Percentiles rank a stretch among this genome's conserved stretches.
These are phyloP conservation scores for Nemania sp. DNA, from an alignment of 2,329 filamentous ascomycete species.

Conservation along the genomic window DNA sequence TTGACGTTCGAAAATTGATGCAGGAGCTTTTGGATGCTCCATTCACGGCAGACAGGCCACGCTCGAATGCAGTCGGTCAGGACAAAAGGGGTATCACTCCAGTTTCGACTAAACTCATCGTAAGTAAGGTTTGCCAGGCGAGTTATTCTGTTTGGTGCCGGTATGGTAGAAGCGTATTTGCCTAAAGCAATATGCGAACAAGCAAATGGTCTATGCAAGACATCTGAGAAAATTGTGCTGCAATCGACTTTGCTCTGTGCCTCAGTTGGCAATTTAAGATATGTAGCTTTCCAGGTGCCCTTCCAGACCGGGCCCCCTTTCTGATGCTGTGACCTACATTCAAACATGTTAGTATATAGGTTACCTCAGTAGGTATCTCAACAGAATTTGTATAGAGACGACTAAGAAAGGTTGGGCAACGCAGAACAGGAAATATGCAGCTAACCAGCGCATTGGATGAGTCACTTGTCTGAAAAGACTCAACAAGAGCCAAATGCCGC, in stretches of 20 bases:
- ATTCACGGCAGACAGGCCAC: slow-evolving; percentile 78
- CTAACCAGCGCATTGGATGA: background rate
- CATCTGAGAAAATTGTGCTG: slow-evolving; percentile 82
- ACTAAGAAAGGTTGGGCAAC: background rate
- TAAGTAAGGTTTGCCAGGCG: slow-evolving; percentile 70
- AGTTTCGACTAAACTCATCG: slow-evolving; percentile 72
- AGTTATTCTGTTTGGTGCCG: slow-evolving; percentile 70
- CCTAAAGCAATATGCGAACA: slow-evolving; percentile 76
- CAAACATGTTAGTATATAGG: slow-evolving; percentile 7
- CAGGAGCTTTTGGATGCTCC: slow-evolving; percentile 72
- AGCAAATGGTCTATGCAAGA: slow-evolving; percentile 85
- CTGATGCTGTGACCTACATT: slow-evolving; percentile 39
- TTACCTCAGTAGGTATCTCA: background rate
- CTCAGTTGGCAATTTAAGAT: slow-evolving; percentile 59
- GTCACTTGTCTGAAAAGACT: slow-evolving; percentile 3
- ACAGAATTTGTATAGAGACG: background rate
- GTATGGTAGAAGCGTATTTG: slow-evolving; percentile 72
- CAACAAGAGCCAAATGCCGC: too few species aligned
- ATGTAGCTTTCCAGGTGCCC: slow-evolving; percentile 83
- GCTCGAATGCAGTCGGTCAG: slow-evolving; percentile 77
- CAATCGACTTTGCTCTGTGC: slow-evolving; percentile 68
- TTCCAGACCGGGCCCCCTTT: slow-evolving; percentile 65
- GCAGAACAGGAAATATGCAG: background rate
- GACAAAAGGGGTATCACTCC: slow-evolving; percentile 84
- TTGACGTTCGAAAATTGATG: slow-evolving; percentile 64